Percentiles rank a stretch among this genome's conserved stretches.
Conservation (phyloP, 345 rosid species). For the Arabidopsis arenosa region DNA sequence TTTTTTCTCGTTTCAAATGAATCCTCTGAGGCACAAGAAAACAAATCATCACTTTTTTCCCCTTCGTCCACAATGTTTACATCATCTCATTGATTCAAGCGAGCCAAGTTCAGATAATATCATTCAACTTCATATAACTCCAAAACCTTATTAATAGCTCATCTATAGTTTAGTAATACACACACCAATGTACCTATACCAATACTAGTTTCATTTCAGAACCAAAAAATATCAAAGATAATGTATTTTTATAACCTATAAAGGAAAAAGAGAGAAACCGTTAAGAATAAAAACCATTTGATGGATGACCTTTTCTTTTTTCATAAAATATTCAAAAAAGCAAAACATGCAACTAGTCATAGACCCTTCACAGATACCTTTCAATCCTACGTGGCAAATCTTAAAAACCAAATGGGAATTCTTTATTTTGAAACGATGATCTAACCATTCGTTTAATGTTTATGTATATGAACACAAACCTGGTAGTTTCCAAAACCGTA, state of each 20-base stretch:
- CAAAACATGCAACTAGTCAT: constrained; percentile 42
- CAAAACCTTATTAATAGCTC: neutral
- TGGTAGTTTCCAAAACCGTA: constrained; percentile 38
- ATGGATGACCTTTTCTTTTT: neutral
- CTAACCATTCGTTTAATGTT: constrained; percentile 31
- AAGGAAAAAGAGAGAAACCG: neutral
- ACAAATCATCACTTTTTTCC: constrained; percentile 31
- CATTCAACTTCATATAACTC: constrained; percentile 24
- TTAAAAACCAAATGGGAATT: constrained; percentile 15
- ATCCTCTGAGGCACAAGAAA: constrained; percentile 29
- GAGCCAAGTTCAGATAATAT: constrained; percentile 33
- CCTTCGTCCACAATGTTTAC: too few species aligned
- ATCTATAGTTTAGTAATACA: too few species aligned
- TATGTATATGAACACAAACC: constrained; percentile 32
- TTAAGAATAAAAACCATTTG: neutral
- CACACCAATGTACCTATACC: constrained; percentile 1
- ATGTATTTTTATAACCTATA: neutral
- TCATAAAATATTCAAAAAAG: constrained; percentile 24
- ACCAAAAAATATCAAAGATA: too few species aligned
- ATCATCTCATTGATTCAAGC: neutral
- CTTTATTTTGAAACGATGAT: neutral
- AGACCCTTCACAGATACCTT: constrained; percentile 31
- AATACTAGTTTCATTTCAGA: neutral
- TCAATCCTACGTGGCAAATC: constrained; percentile 26
- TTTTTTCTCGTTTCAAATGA: constrained; percentile 31